These are phyloP conservation scores for Apophysomyces elegans DNA, from an alignment of 371 early-diverging fungal species.

Conservation along the genomic window DNA sequence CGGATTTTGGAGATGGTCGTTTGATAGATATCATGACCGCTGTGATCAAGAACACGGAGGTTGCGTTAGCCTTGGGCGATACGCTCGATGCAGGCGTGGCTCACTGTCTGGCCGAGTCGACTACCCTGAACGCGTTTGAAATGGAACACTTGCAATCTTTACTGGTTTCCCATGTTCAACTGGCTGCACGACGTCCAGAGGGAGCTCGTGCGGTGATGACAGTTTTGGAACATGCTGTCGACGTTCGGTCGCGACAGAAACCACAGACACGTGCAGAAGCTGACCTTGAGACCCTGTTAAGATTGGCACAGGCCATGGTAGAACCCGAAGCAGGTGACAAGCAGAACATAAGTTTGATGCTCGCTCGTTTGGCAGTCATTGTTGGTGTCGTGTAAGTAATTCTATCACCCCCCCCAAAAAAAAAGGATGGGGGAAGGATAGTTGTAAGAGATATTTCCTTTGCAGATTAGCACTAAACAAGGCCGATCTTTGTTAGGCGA, in stretches of 20 bases:
- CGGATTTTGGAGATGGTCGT: conserved; percentile 18
- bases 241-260: conserved; percentile 37
- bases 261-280: conserved; percentile 38
- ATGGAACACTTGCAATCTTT: conserved; percentile 30
- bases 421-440: too few species aligned
- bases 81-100: conserved; percentile 47
- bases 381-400: conserved; percentile 46
- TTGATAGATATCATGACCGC: conserved; percentile 30
- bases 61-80: conserved; percentile 25
- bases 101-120: conserved; percentile 43
- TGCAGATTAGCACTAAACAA: not conserved
- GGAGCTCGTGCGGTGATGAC: conserved; percentile 32
- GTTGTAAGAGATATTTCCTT: not conserved
- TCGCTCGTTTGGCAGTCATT: conserved; percentile 26
- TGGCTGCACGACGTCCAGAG: conserved; percentile 18
- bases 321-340: not conserved
- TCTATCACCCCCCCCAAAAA: not conserved
- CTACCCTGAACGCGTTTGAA: conserved; percentile 43
- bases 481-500: conserved; percentile 27
- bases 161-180: conserved; percentile 26
- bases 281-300: conserved; percentile 27
- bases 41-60: conserved; percentile 16
- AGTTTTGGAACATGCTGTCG: conserved; percentile 44
- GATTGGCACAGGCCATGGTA: conserved; percentile 17
- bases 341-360: conserved; percentile 9